Evolutionary conservation across 768 basidiomycete genomes (phyloP), one percentile per base, ranked within the genome.

Genomic region (Phanerodontia chrysosporium): DNA sequence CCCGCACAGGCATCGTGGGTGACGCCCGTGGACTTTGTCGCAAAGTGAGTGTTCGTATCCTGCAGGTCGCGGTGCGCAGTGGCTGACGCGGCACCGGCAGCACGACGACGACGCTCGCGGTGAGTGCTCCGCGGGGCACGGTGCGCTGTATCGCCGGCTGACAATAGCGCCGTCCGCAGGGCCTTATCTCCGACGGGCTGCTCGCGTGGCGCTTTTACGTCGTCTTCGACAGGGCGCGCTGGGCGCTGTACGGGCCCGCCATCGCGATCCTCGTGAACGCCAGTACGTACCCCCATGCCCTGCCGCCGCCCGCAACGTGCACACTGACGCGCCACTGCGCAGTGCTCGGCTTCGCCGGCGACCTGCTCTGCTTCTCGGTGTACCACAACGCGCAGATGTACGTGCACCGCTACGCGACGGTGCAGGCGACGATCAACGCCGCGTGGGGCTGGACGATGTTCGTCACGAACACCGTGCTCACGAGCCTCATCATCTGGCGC

Each of bases 391-490:
- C 36, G 39, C 8, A 42, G 39, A 6, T 35, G 32, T 42, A 42
- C 39, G 16, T 18, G 10, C 10, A 18, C 10, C 39, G 39, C 4
- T 42, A 12, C 18, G 39, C 9, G 18, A 42, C 9, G 39, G 10
- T 42, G 10, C 39, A 42, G 39, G 4, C 4, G 4, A 10, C 8
- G 39, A 10, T 69, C 55, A 61, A 58, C 10, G 64, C 64, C 22
- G 66, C 64, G 1, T 69, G 68, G 68, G 68, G 67, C 14, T 69
- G 65, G 65, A 60, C 62, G 58, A 64, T 65, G 60, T 63, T 69
- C 51, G 46, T 45, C 22, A 57, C 55, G 32, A 67, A 69, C 54
- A 65, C 68, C 1, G 14, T 64, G 27, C 57, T 69, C 39, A 68
- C 65, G 0, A 55, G 57, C 29, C 61, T 61, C 24, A 69, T 69